phyloP scores from a whole-genome alignment of 2,329 filamentous ascomycete genomes.

The Paecilomyces niveus region DNA sequence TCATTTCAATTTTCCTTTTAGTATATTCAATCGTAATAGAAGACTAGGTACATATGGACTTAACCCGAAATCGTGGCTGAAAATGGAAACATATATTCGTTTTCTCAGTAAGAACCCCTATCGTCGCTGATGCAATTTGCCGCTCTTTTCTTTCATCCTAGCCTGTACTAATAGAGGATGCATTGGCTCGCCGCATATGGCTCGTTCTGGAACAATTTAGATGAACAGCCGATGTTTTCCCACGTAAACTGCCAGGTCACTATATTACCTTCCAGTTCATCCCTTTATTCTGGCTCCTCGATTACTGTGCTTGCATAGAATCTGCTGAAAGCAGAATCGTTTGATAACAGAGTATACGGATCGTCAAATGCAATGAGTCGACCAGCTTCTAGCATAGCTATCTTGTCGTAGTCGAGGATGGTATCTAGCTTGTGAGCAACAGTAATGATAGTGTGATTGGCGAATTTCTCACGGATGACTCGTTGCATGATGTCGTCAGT shows the following conservation, averaged over 20 bases:
- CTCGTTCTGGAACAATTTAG: neutral
- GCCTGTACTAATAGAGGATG: no score
- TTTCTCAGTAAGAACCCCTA: neutral
- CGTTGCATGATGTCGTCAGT: constrained; percentile 54
- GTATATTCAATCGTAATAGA: neutral
- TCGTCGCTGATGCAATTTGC: neutral
- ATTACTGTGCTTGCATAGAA: constrained; percentile 14
- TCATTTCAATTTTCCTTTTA: neutral
- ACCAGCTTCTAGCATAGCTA: constrained; percentile 30
- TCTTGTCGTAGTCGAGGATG: constrained; percentile 33
- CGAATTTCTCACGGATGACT: constrained; percentile 48
- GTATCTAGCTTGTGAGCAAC: constrained; percentile 51
- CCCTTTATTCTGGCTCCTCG: neutral
- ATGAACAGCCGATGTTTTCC: no score
- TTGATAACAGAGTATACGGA: constrained; percentile 28
- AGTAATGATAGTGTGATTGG: constrained; percentile 51
- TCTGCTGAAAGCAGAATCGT: constrained; percentile 29
- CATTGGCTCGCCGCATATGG: neutral
- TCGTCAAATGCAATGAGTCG: constrained; percentile 28
- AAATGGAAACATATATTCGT: neutral
- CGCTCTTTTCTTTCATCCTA: neutral
- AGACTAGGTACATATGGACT: neutral
- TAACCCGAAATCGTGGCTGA: neutral
- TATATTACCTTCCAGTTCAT: neutral
- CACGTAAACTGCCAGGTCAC: neutral